A percentile compares a stretch with the other conserved stretches of the same genome.
phyloP scores from a whole-genome alignment of 2,329 filamentous ascomycete species.

The Aureobasidium sp. region DNA sequence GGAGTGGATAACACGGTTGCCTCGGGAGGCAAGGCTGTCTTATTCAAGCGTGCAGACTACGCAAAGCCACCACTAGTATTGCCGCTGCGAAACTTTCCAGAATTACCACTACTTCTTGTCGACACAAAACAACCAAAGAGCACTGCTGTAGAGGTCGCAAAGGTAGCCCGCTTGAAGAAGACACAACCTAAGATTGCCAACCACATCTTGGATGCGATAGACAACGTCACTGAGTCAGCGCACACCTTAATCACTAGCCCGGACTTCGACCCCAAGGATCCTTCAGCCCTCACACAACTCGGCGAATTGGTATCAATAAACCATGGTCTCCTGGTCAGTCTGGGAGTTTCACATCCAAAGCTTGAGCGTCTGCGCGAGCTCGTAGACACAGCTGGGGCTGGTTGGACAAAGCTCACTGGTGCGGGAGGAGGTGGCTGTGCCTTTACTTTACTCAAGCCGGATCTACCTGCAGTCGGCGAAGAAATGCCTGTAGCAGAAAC shows the following conservation, averaged over 20 bases:
- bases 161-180: constrained; percentile 67
- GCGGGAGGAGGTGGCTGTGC: constrained; percentile 94
- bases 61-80: constrained; percentile 65
- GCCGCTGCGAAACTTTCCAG: constrained; percentile 79
- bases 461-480: constrained; percentile 23
- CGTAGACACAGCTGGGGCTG: constrained; percentile 79
- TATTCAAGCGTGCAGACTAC: constrained; percentile 79
- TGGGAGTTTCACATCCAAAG: constrained; percentile 91
- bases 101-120: constrained; percentile 81
- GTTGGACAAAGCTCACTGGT: constrained; percentile 96
- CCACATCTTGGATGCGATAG: constrained; percentile 77
- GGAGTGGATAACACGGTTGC: constrained; percentile 96
- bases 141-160: constrained; percentile 76
- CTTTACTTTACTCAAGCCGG: constrained; percentile 77
- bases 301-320: constrained; percentile 91
- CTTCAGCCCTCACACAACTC: constrained; percentile 60
- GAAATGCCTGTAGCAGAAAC: constrained; percentile 5
- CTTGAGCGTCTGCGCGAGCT: constrained; percentile 87
- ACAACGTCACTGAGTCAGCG: constrained; percentile 58
- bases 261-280: constrained; percentile 59
- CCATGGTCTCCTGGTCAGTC: constrained; percentile 80
- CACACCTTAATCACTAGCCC: constrained; percentile 47
- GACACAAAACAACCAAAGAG: constrained; percentile 85
- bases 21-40: constrained; percentile 85
- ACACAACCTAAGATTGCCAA: constrained; percentile 71